Percentiles rank a stretch among this genome's conserved stretches.
phyloP scores from a whole-genome alignment of 306 rosid species.

The Purshia tridentata region DNA sequence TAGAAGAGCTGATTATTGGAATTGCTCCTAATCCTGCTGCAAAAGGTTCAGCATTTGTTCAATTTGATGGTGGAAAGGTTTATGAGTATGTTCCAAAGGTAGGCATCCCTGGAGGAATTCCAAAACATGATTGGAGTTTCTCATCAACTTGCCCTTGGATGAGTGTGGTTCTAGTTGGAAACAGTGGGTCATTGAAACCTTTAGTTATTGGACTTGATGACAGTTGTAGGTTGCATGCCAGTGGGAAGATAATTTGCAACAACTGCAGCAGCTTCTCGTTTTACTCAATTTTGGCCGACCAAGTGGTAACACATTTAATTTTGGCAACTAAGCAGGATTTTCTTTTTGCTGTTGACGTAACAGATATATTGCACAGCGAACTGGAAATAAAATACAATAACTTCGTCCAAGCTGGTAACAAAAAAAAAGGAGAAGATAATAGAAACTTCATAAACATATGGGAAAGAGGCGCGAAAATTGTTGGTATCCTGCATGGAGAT shows the following conservation, averaged over 20 bases:
- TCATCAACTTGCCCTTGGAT: slow-evolving; percentile 78
- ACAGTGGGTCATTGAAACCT: slow-evolving; percentile 51
- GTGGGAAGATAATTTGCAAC: slow-evolving; percentile 66
- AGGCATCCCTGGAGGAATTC: slow-evolving; percentile 45
- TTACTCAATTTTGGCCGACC: slow-evolving; percentile 83
- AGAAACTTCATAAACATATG: slow-evolving; percentile 65
- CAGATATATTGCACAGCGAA: slow-evolving; percentile 59
- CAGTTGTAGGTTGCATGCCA: slow-evolving; percentile 69
- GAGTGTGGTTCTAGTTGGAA: slow-evolving; percentile 56
- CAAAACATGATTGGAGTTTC: slow-evolving; percentile 59
- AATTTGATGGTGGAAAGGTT: slow-evolving; percentile 67
- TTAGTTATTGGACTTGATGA: slow-evolving; percentile 78
- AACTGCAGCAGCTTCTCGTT: slow-evolving; percentile 82
- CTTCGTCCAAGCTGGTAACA: slow-evolving; percentile 47
- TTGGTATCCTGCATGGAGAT: slow-evolving; percentile 86
- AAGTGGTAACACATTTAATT: slow-evolving; percentile 69
- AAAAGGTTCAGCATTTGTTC: slow-evolving; percentile 64
- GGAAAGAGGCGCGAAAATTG: slow-evolving; percentile 93
- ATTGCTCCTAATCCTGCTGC: slow-evolving; percentile 58
- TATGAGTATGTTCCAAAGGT: slow-evolving; percentile 50
- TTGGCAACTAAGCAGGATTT: slow-evolving; percentile 81
- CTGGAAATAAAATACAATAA: slow-evolving; percentile 50
- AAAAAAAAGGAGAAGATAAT: slow-evolving; percentile 49
- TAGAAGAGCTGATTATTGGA: slow-evolving; percentile 60
- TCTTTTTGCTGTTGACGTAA: slow-evolving; percentile 69